These are phyloP conservation scores for Chaetomium cochliodes DNA, from an alignment of 495 filamentous ascomycete species.

Conservation along the genomic window DNA sequence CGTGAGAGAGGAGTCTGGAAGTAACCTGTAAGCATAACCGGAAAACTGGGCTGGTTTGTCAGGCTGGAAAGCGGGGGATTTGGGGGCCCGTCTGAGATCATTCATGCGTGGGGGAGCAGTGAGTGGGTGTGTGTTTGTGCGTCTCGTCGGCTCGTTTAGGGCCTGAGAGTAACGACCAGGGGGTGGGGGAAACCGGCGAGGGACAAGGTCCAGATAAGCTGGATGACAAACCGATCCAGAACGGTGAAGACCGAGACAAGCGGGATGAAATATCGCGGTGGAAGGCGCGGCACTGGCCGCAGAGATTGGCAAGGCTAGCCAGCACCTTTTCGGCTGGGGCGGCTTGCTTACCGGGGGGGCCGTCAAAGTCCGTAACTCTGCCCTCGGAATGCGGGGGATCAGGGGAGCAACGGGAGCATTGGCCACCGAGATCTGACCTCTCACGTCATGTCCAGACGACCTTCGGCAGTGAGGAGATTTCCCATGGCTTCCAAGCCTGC, in stretches of 20 bases:
- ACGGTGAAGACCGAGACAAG: constrained; percentile 9
- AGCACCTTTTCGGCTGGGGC: constrained; percentile 16
- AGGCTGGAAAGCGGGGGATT: constrained; percentile 7
- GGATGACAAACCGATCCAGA: constrained; percentile 11
- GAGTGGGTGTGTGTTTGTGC: constrained; percentile 13
- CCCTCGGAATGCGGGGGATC: constrained; percentile 30
- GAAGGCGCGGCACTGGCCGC: constrained; percentile 34
- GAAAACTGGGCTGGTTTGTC: constrained; percentile 11
- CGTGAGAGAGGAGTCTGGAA: constrained; percentile 69
- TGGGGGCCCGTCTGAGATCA: constrained; percentile 18
- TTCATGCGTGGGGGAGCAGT: constrained; percentile 34
- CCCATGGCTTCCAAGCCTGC: background rate
- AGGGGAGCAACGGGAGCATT: constrained; percentile 9
- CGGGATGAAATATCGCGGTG: constrained; percentile 23
- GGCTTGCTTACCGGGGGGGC: constrained; percentile 23
- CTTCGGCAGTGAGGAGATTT: constrained; percentile 5
- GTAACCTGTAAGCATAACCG: constrained; percentile 9
- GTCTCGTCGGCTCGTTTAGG: constrained; percentile 5
- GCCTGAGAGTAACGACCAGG: constrained; percentile 6
- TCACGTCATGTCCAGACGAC: constrained; percentile 19
- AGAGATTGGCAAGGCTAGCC: constrained; percentile 19
- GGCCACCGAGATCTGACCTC: constrained; percentile 25
- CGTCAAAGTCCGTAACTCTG: constrained; percentile 6
- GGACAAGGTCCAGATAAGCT: background rate
- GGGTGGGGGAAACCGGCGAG: background rate